These are phyloP conservation scores for Paraphoma sp. DNA, from an alignment of 2,329 filamentous ascomycete species.

Conservation along the genomic window DNA sequence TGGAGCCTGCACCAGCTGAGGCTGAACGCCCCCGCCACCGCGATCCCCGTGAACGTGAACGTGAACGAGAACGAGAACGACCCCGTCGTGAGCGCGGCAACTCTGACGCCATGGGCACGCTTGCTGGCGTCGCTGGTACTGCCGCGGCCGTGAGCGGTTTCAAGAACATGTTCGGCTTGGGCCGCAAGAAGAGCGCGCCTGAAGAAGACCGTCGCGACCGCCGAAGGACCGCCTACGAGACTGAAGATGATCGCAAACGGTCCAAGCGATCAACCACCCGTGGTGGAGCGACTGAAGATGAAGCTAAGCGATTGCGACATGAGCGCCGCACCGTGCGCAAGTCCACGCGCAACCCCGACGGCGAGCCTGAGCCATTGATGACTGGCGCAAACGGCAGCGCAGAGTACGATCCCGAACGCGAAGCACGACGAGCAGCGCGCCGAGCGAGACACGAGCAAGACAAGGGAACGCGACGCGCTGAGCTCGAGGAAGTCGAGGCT, in stretches of 20 bases:
- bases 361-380: conserved; percentile 34
- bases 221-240: conserved; percentile 41
- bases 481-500: conserved; percentile 44
- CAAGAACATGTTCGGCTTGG: conserved; percentile 59
- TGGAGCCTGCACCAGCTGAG: conserved; percentile 55
- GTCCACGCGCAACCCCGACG: conserved; percentile 26
- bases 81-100: conserved; percentile 60
- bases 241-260: conserved; percentile 46
- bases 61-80: conserved; percentile 40
- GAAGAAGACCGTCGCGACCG: conserved; percentile 43
- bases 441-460: conserved; percentile 45
- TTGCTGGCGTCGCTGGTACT: conserved; percentile 37
- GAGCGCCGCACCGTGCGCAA: conserved; percentile 45
- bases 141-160: conserved; percentile 59
- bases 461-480: conserved; percentile 39
- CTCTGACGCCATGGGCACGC: conserved; percentile 65
- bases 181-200: conserved; percentile 41
- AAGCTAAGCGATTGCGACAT: conserved; percentile 45
- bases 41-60: conserved; percentile 40
- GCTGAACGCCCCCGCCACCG: conserved; percentile 50
- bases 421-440: conserved; percentile 47
- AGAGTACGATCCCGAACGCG: conserved; percentile 44
- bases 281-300: conserved; percentile 43
- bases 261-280: conserved; percentile 47
- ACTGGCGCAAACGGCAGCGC: conserved; percentile 37